These are phyloP conservation scores for Emydomyces testavorans DNA, from an alignment of 2,329 filamentous ascomycete genomes.

Conservation along the genomic window DNA sequence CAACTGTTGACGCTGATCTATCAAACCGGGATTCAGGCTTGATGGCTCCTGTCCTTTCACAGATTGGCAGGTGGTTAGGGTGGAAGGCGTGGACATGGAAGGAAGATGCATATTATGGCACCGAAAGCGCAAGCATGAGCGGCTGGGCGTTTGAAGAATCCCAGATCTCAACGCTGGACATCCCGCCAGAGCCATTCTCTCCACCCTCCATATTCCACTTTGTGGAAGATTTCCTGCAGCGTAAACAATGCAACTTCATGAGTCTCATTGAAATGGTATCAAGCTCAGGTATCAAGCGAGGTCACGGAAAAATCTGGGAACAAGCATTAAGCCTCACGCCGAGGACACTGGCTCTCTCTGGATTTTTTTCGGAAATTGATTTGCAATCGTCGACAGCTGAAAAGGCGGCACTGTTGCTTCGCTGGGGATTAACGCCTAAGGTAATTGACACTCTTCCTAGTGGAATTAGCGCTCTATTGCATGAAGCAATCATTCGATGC, in stretches of 20 bases:
- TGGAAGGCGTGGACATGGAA: conserved; percentile 54
- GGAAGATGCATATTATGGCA: conserved; percentile 44
- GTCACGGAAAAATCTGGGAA: conserved; percentile 26
- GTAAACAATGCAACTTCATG: conserved; percentile 34
- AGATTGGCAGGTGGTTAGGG: conserved; percentile 70
- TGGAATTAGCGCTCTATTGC: conserved; percentile 65
- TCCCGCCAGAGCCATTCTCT: conserved; percentile 41
- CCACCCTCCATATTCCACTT: conserved; percentile 51
- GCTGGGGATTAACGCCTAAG: conserved; percentile 50
- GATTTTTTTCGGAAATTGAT: conserved; percentile 51
- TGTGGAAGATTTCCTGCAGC: conserved; percentile 35
- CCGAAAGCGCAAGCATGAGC: conserved; percentile 48
- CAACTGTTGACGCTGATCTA: conserved; percentile 46
- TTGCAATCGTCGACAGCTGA: conserved; percentile 43
- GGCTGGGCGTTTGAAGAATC: conserved; percentile 47
- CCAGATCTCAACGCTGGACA: conserved; percentile 33
- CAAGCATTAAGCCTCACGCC: conserved; percentile 42
- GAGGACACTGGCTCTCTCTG: conserved; percentile 57
- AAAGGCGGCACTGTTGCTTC: conserved; percentile 62
- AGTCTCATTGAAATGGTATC: conserved; percentile 41
- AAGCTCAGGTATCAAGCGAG: conserved; percentile 21
- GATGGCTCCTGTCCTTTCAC: conserved; percentile 64
- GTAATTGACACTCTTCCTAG: conserved; percentile 77
- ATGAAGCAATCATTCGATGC: conserved; percentile 73
- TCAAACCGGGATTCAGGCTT: conserved; percentile 37